Evolutionary conservation across 371 early-diverging fungal genomes (phyloP), one percentile per base, ranked within the genome.

Genomic region (Funneliformis caledonium): DNA sequence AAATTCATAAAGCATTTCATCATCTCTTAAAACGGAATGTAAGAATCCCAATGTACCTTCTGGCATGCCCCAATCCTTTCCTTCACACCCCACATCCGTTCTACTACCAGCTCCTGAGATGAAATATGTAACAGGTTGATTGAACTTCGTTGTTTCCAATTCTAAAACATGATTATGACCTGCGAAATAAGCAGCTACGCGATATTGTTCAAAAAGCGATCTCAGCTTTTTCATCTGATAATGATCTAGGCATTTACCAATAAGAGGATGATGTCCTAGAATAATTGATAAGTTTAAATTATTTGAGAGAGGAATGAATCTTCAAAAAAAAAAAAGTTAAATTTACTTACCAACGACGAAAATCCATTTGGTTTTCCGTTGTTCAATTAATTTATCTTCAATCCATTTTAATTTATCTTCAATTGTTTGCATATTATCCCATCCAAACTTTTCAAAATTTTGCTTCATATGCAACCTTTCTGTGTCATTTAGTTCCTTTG

Each of bases 71-170:
- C 61, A 76, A 64, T 61, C 64, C 16, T n/a, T 10, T 22, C 26
- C 77, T 19, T 7, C 16, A 48, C 45, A 52, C 2, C 73, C 48
- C 33, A 47, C 61, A 22, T 48, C 48, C 19, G 45, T 43, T 74
- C 56, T 74, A 74, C 75, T 52, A 14, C 64, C 77, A n/a, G 77
- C 77, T 10, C 77, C 77, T 5, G 77, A 76, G 16, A 45, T 42
- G 31, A 76, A 76, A 16, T 64, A 33, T 2, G 77, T 48, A 56
- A 42, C 31, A 7, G 50, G 31, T 19, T 26, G n/a, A 4, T 12
- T 42, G 8, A 9, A 1, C 14, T 60, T 56, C 22, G 75, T 19
- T 1, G 37, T 14, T 61, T 60, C 45, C 11, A 62, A 16, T 60
- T 60, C 65, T 62, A 76, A 64, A 45, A 42, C 33, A 62, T 76